phyloP scores from a whole-genome alignment of 2,329 filamentous ascomycete genomes.

The Chaetomium sp. region DNA sequence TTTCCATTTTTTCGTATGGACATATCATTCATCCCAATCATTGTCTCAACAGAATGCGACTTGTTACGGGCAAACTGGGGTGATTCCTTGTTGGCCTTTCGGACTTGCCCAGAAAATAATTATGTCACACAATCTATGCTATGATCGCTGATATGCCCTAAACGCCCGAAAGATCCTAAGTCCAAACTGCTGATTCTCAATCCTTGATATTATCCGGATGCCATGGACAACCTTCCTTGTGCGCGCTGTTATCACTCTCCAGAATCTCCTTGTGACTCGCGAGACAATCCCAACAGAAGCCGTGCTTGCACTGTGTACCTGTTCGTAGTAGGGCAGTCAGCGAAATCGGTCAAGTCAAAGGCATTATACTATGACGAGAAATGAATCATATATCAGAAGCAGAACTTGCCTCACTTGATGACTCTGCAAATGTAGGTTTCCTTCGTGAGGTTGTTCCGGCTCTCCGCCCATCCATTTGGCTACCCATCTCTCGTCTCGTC shows the following conservation, averaged over 20 bases:
- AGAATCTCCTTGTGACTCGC: slow-evolving; percentile 30
- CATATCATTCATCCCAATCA: too few species aligned
- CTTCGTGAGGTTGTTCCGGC: too few species aligned
- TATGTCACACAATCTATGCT: too few species aligned
- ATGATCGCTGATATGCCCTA: too few species aligned
- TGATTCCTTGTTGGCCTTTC: too few species aligned
- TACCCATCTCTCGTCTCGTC: background rate
- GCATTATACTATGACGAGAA: background rate
- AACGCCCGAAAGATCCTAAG: too few species aligned
- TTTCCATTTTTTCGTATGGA: too few species aligned
- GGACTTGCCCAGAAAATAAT: too few species aligned
- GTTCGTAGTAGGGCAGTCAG: slow-evolving; percentile 3
- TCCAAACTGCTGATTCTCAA: background rate
- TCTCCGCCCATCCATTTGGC: too few species aligned
- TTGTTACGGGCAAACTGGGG: too few species aligned
- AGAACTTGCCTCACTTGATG: slow-evolving; percentile 3
- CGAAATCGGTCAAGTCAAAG: background rate
- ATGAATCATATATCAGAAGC: background rate
- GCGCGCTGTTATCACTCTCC: slow-evolving; percentile 29
- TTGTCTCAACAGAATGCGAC: too few species aligned
- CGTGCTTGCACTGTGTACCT: slow-evolving; percentile 28
- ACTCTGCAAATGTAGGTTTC: too few species aligned
- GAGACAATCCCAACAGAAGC: slow-evolving; percentile 34
- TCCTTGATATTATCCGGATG: slow-evolving; percentile 24
- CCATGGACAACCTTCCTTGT: slow-evolving; percentile 27